A percentile compares a stretch with the other conserved stretches of the same genome.
Evolutionary conservation across 331 rosid species (phyloP).

Genomic region (Dryas integrifolia): DNA sequence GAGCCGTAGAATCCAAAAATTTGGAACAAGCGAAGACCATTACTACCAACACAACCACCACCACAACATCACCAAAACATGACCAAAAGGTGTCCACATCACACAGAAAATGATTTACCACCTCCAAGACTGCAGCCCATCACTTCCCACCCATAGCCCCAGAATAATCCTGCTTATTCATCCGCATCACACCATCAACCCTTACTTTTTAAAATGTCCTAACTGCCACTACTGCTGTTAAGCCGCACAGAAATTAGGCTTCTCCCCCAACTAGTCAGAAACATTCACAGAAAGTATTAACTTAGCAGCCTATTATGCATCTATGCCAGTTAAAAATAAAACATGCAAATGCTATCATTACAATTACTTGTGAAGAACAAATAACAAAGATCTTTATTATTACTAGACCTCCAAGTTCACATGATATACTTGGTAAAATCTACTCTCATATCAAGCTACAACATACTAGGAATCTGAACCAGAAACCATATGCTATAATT

Average conservation of each 20-base stretch:
- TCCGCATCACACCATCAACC: background rate
- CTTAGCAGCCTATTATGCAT: background rate
- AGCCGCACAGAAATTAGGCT: too few relatives aligned
- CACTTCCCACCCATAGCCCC: background rate
- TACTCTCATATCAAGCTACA: background rate
- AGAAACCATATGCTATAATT: background rate
- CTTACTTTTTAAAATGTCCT: background rate
- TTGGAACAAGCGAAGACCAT: background rate
- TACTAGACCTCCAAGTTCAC: background rate
- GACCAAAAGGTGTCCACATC: background rate
- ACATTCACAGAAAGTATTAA: background rate
- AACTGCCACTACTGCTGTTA: background rate
- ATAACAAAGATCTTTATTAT: background rate
- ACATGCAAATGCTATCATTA: background rate
- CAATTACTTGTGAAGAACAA: background rate
- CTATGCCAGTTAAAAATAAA: background rate
- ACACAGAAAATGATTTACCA: background rate
- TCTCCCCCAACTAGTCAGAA: background rate
- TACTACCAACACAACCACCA: background rate
- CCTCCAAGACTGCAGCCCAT: background rate
- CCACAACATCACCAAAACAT: background rate
- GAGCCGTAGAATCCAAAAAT: background rate
- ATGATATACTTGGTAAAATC: background rate
- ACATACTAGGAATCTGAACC: slow-evolving; percentile 8
- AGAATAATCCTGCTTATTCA: background rate